Evolutionary conservation across 2,329 filamentous ascomycete species (phyloP), one percentile per base, ranked within the genome.

Genomic region (Xylariaceae sp.): DNA sequence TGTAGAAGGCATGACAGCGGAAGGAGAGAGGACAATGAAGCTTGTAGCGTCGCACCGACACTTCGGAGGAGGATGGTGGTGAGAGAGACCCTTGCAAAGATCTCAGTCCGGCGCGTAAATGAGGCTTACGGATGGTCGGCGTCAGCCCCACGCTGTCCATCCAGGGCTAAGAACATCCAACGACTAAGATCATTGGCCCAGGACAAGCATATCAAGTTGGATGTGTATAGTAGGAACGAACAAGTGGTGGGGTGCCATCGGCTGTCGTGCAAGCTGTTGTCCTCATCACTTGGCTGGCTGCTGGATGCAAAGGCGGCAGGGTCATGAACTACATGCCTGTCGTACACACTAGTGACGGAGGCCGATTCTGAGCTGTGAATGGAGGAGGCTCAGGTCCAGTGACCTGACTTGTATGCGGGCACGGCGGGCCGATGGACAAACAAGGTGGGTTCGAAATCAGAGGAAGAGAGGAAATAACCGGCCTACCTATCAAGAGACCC

Each of bases 401-500:
- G 67, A 71, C 61, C 56, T 51, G 36, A 45, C 32, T 31, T 35
- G 45, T 51, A 70, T 71, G 69, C 61, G 61, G 36, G n/a, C n/a
- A n/a, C n/a, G n/a, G n/a, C n/a, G n/a, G n/a, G n/a, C n/a, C n/a
- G n/a, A n/a, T n/a, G n/a, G n/a, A n/a, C n/a, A n/a, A n/a, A n/a
- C n/a, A n/a, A n/a, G n/a, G n/a, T n/a, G n/a, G n/a, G n/a, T n/a
- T n/a, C n/a, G n/a, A n/a, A n/a, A n/a, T 40, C 31, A 28, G 33
- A 39, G 52, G 37, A 47, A 44, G 42, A 72, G 46, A 50, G 42
- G 34, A 50, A 33, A n/a, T 42, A 40, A 47, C 52, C 54, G 43
- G 52, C 86, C 81, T 78, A 96, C 90, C 87, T 93, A 68, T 96
- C 90, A 61, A 95, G 66, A 58, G 79, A 71, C 44, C 87, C 80